phyloP scores from a whole-genome alignment of 768 basidiomycete genomes.

The Hirschioporus abietinus region DNA sequence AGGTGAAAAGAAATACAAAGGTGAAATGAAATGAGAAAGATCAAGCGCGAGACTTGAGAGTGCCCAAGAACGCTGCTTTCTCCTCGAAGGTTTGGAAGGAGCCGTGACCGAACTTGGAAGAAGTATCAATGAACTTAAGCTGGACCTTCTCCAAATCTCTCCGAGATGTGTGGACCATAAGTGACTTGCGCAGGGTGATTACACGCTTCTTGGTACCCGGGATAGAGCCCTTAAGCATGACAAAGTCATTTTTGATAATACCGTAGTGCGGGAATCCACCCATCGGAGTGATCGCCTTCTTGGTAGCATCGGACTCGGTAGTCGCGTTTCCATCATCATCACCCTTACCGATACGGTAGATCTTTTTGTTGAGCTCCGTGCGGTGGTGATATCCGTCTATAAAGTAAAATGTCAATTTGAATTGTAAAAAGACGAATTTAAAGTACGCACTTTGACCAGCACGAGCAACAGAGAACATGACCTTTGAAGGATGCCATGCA shows the following conservation, averaged over 20 bases:
- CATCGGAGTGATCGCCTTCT: slow-evolving; percentile 92
- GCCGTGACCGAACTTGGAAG: slow-evolving; percentile 96
- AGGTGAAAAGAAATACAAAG: slow-evolving; percentile 25
- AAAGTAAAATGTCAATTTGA: slow-evolving; percentile 9
- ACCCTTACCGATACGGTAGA: slow-evolving; percentile 89
- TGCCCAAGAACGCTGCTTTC: slow-evolving; percentile 91
- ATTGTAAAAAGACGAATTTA: slow-evolving; percentile 4
- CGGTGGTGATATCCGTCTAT: slow-evolving; percentile 95
- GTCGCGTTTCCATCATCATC: slow-evolving; percentile 78
- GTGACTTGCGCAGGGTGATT: slow-evolving; percentile 93
- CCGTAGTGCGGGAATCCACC: slow-evolving; percentile 99
- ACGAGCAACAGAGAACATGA: slow-evolving; percentile 99
- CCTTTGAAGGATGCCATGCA: slow-evolving; percentile 98
- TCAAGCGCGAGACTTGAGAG: slow-evolving; percentile 81
- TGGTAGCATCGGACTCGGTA: slow-evolving; percentile 91
- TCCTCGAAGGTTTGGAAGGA: slow-evolving; percentile 96
- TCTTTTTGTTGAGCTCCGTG: slow-evolving; percentile 98
- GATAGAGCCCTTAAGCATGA: slow-evolving; percentile 94
- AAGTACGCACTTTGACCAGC: slow-evolving; percentile 91
- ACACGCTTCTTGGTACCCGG: slow-evolving; percentile 98
- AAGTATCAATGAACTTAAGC: slow-evolving; percentile 98
- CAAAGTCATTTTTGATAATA: slow-evolving; percentile 97
- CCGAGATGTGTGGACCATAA: slow-evolving; percentile 94
- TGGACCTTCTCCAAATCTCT: slow-evolving; percentile 96
- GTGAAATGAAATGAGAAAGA: slow-evolving; percentile 27